Percentiles rank a stretch among this genome's conserved stretches.
Conservation (phyloP, 1,139 yeast species). For the Pichia sp. region DNA sequence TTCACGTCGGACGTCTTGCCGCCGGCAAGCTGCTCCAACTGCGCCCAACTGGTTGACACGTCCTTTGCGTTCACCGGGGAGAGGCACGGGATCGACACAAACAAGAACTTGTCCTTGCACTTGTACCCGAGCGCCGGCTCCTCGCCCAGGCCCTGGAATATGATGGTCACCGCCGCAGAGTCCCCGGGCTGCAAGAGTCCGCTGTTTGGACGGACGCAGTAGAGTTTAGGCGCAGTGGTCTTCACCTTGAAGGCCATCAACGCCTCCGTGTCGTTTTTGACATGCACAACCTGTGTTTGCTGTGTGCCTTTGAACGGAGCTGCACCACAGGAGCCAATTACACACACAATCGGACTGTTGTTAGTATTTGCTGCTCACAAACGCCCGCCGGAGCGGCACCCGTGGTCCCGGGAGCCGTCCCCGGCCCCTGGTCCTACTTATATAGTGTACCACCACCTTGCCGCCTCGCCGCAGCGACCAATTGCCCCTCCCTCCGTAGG, state of each 20-base stretch:
- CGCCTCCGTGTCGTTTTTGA: slow-evolving; percentile 53
- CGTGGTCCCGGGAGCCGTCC: too few species aligned
- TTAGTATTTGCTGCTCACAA: too few species aligned
- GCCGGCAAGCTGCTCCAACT: slow-evolving; percentile 60
- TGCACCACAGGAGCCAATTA: slow-evolving; percentile 17
- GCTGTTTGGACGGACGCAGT: slow-evolving; percentile 96
- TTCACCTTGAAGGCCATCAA: slow-evolving; percentile 88
- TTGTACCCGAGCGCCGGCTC: slow-evolving; percentile 70
- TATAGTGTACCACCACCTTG: too few species aligned
- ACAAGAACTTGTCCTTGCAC: slow-evolving; percentile 88
- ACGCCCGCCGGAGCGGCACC: too few species aligned
- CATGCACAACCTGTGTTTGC: slow-evolving; percentile 62
- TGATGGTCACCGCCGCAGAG: slow-evolving; percentile 68
- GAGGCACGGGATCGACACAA: slow-evolving; percentile 79
- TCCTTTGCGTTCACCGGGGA: slow-evolving; percentile 48
- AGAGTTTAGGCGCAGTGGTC: slow-evolving; percentile 93
- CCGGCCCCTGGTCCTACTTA: too few species aligned
- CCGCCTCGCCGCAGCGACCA: too few species aligned
- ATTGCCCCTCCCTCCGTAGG: neutral
- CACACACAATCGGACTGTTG: too few species aligned
- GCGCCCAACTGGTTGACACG: slow-evolving; percentile 70
- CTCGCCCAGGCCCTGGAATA: slow-evolving; percentile 76
- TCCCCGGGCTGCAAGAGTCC: slow-evolving; percentile 74
- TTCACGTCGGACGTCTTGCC: slow-evolving; percentile 65
- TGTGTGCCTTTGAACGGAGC: slow-evolving; percentile 66